Conservation (phyloP, 2,329 filamentous ascomycete genomes). For the Apiospora malaysiana region DNA sequence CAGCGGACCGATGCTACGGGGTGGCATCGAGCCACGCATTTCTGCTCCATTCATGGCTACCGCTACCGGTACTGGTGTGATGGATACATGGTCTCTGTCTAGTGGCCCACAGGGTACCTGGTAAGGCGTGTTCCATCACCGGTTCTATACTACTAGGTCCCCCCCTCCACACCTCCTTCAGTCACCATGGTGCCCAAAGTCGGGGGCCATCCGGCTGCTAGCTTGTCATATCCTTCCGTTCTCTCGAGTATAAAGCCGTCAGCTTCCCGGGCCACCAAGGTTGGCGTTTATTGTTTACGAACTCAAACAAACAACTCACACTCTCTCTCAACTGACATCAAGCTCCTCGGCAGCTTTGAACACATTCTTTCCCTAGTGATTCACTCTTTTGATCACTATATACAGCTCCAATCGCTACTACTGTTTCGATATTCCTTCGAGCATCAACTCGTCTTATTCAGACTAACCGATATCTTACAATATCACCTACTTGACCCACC, state of each 20-base stretch:
- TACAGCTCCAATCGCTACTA: constrained; percentile 26
- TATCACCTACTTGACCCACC: constrained; percentile 28
- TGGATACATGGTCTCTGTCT: constrained; percentile 1
- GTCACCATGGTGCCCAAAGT: background rate
- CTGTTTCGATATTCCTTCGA: constrained; percentile 22
- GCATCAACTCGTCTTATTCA: constrained; percentile 24
- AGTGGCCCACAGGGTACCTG: constrained; percentile 8
- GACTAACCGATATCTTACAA: constrained; percentile 25
- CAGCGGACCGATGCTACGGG: constrained; percentile 5
- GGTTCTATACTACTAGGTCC: background rate
- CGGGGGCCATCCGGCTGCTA: background rate
- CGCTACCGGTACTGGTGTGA: background rate
- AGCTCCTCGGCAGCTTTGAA: constrained; percentile 33
- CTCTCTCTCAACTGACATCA: constrained; percentile 30
- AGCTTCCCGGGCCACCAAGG: constrained; percentile 2
- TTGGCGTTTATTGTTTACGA: background rate
- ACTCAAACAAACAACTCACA: constrained; percentile 27
- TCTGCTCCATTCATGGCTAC: background rate
- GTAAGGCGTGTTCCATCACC: constrained; percentile 2
- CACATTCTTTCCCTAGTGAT: constrained; percentile 35
- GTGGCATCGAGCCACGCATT: constrained; percentile 10
- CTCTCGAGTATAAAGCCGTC: constrained; percentile 8
- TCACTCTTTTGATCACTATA: constrained; percentile 38
- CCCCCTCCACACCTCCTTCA: constrained; percentile 3
- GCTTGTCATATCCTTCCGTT: background rate